Base-by-base conservation (phyloP, 2,329 filamentous ascomycete species). In the Plectosphaerella plurivora region DNA sequence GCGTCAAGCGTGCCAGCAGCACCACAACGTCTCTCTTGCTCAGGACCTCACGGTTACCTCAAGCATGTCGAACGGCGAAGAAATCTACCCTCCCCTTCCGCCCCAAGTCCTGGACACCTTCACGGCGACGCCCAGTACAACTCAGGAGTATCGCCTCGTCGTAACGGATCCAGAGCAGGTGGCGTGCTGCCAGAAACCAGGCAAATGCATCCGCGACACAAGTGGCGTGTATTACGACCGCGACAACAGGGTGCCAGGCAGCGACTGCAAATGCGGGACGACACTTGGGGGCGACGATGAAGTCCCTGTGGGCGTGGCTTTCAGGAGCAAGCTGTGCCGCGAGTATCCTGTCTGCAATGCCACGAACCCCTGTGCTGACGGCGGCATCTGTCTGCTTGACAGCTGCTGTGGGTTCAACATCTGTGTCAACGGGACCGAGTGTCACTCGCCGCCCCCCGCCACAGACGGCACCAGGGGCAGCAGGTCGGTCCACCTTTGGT, bases 191-290 rank as follows among this genome's bases (percentile, higher is more conserved):
- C 53, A 63, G 10, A 56, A 58, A 22, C 47, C 49, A 57, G 61
- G 39, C 53, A 54, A 35, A 41, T 63, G n/a, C 36, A 50, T 28
- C 16, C 48, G 57, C 12, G 53, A 55, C 1, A 51, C 54, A 4
- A 56, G 50, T 2, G 59, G 53, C 2, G 57, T 53, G 3, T 70
- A 63, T 35, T 73, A 73, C 53, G 68, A 67, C 0, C 44, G 50
- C 33, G 59, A 61, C 16, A 67, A 70, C 20, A 48, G 62, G 20
- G 55, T 73, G 5, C 45, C 51, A 1, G 57, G 58, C 8, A 65
- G 67, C 6, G 60, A 60, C 8, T 72, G 71, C 41, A 58, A 72
- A 16, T 72, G 69, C 36, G 69, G 70, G 1, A 62, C 50, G 28
- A 68, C 60, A 9, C n/a, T 39, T 3, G 55, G 35, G 15, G 53